These are phyloP conservation scores for Paratinospora sagittata DNA, from an alignment of 164 flowering plant genomes.

Conservation along the genomic window DNA sequence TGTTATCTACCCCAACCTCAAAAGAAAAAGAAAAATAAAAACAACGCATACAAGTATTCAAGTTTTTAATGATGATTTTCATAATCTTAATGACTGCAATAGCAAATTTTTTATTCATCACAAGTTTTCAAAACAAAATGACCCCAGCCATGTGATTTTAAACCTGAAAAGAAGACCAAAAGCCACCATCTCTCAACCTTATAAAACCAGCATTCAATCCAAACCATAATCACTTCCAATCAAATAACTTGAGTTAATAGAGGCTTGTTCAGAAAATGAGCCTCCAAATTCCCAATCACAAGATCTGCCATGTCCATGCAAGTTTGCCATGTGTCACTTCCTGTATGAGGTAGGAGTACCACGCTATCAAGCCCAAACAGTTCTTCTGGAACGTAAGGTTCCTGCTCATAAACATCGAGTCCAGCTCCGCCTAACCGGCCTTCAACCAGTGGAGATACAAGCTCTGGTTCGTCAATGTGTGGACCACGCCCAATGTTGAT, in stretches of 20 bases:
- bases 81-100: too few species aligned
- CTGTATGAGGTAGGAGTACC: slow-evolving; percentile 49
- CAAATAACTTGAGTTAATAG: too few species aligned
- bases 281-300: slow-evolving; percentile 35
- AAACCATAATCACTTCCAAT: too few species aligned
- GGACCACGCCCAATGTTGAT: too few species aligned
- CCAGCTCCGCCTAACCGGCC: slow-evolving; percentile 65
- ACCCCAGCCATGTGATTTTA: neutral
- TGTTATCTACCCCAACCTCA: too few species aligned
- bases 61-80: too few species aligned
- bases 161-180: neutral
- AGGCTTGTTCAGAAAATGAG: too few species aligned
- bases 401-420: slow-evolving; percentile 51
- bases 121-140: neutral
- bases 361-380: slow-evolving; percentile 36
- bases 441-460: slow-evolving; percentile 52
- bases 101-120: too few species aligned
- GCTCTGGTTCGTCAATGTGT: slow-evolving; percentile 52
- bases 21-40: too few species aligned
- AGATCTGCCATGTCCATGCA: slow-evolving; percentile 44
- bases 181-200: neutral
- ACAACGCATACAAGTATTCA: too few species aligned
- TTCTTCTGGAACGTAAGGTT: slow-evolving; percentile 46
- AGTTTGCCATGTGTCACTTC: slow-evolving; percentile 40
- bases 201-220: neutral